A percentile compares a stretch with the other conserved stretches of the same genome.
These are phyloP conservation scores for Hemileccinum impolitum DNA, from an alignment of 768 basidiomycete species.

Conservation along the genomic window DNA sequence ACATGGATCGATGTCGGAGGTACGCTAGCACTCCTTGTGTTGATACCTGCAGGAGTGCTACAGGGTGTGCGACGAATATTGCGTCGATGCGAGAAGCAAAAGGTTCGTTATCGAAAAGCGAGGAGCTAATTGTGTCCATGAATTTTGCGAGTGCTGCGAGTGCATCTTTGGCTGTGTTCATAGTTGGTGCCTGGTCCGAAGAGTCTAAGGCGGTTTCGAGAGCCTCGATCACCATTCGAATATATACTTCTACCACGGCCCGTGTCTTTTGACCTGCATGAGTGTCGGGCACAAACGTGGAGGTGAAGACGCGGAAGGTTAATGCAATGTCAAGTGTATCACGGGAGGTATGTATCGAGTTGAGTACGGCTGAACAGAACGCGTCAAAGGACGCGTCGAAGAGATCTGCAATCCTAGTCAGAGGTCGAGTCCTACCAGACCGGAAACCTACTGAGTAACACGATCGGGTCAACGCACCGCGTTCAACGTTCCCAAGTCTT, in stretches of 20 bases:
- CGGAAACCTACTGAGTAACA: slow-evolving; percentile 14
- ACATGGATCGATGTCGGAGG: slow-evolving; percentile 31
- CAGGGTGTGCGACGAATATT: slow-evolving; percentile 37
- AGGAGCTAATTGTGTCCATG: slow-evolving; percentile 49
- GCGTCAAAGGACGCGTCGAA: slow-evolving; percentile 48
- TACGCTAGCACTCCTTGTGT: slow-evolving; percentile 51
- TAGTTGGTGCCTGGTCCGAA: background rate
- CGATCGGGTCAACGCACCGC: slow-evolving; percentile 34
- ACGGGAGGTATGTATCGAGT: background rate
- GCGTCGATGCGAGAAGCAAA: slow-evolving; percentile 45
- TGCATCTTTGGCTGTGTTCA: slow-evolving; percentile 10
- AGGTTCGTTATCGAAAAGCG: slow-evolving; percentile 43
- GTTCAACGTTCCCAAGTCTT: slow-evolving; percentile 39
- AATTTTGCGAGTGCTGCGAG: slow-evolving; percentile 37
- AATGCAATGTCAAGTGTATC: slow-evolving; percentile 35
- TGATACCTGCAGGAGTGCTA: slow-evolving; percentile 38
- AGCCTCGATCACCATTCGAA: slow-evolving; percentile 22
- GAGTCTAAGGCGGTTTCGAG: slow-evolving; percentile 14
- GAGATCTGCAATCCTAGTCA: slow-evolving; percentile 34
- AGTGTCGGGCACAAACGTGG: slow-evolving; percentile 29
- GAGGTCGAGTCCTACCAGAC: slow-evolving; percentile 18
- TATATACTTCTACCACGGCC: slow-evolving; percentile 15
- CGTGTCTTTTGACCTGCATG: slow-evolving; percentile 12
- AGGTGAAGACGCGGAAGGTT: slow-evolving; percentile 43
- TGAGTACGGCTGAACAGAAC: slow-evolving; percentile 27